A percentile compares a stretch with the other conserved stretches of the same genome.
Evolutionary conservation across 1,284 basidiomycete species (phyloP).

Genomic region (Cryptococcus hybrid): DNA sequence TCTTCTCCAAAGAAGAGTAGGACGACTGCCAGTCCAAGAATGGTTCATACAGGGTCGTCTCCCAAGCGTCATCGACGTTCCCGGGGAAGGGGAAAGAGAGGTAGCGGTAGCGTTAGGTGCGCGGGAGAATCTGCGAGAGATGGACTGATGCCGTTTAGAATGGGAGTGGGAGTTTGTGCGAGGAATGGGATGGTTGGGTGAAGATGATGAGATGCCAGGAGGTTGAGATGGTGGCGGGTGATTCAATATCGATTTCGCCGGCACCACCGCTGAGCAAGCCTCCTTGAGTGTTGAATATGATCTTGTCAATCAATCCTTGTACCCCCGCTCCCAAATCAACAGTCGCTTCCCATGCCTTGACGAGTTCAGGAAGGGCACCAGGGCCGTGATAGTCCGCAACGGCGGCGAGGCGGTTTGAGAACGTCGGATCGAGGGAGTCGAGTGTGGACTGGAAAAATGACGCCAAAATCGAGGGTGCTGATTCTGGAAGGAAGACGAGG

Average conservation of each 20-base stretch:
- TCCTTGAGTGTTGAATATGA: slow-evolving; percentile 36
- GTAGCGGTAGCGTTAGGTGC: slow-evolving; percentile 9
- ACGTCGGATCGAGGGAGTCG: slow-evolving; percentile 71
- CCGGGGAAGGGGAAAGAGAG: slow-evolving; percentile 17
- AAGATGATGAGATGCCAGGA: slow-evolving; percentile 3
- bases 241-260: not conserved
- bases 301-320: slow-evolving; percentile 72
- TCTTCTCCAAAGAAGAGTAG: slow-evolving; percentile 71
- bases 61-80: slow-evolving; percentile 58
- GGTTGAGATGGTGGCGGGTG: not conserved
- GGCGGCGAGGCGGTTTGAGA: slow-evolving; percentile 69
- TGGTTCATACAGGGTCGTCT: slow-evolving; percentile 83
- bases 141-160: slow-evolving; percentile 7
- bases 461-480: slow-evolving; percentile 69
- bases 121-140: slow-evolving; percentile 39
- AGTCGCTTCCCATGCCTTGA: slow-evolving; percentile 66
- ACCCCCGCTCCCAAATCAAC: slow-evolving; percentile 73
- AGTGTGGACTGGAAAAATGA: slow-evolving; percentile 76
- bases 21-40: slow-evolving; percentile 85
- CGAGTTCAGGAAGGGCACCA: slow-evolving; percentile 64
- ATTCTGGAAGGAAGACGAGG: slow-evolving; percentile 64
- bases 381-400: slow-evolving; percentile 65
- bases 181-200: slow-evolving; percentile 5
- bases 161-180: slow-evolving; percentile 4
- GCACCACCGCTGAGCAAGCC: slow-evolving; percentile 23